Base-by-base conservation (phyloP, 2,329 filamentous ascomycete species). In the Talaromyces rugulosus region DNA sequence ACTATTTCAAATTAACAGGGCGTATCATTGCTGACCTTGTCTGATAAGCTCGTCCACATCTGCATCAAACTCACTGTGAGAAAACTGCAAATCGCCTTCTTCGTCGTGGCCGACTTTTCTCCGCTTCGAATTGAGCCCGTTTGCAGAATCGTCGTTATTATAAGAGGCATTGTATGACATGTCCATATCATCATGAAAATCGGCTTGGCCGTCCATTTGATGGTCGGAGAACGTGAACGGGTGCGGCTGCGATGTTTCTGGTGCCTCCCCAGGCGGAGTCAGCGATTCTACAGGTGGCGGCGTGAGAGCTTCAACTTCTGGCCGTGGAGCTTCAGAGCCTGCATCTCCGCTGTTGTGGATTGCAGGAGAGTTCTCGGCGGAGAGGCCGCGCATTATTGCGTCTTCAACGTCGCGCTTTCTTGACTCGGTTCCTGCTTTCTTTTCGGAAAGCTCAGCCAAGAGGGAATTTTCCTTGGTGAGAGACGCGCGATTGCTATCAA, bases 341-440 rank as follows among this genome's bases (percentile, higher is more conserved):
- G 68, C 64, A 8, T 54, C 62, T 47, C 70, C 71, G n/a, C 77
- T 64, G 67, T 81, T 33, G 16, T 34, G 71, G 56, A 80, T 75
- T 8, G 80, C 78, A 2, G 81, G 79, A 3, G 81, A 77, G 9
- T 85, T 80, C 8, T 87, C 83, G 1, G 85, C 84, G 14, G 87
- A 86, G 27, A 96, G 83, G 8, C 91, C 91, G 58, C 89, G 87
- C 84, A 99, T 92, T 67, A 99, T 98, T 56, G 87, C 89, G 66
- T 94, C 87, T 75, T 99, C 95, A 7, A 99, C 92, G 55, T 95
- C 89, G 58, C 88, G 87, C 75, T 96, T 96, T 77, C 91, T 93
- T 18, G 82, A 80, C 68, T 97, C 93, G 16, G 92, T 91, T 61
- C 87, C 86, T 2, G 80, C 77, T 68, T 89, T 91, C 61, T 89